Conservation (phyloP, 768 basidiomycete genomes). For the Amanita fuliginea region DNA sequence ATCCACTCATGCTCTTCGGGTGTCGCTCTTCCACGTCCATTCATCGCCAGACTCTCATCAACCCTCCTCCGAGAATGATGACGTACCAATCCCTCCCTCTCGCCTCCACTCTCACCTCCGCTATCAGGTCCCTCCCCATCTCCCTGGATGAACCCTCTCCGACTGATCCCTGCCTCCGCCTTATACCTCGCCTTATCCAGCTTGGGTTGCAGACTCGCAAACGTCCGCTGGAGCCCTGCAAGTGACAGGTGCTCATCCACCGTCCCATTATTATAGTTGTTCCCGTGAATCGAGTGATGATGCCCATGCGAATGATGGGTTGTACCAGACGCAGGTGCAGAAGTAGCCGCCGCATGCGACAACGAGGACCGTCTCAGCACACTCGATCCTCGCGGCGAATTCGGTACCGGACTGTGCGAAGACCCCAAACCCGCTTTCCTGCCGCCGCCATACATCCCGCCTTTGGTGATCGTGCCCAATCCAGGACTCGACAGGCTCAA, state of each 20-base stretch:
- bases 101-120: constrained; percentile 7
- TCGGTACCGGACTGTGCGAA: too few species aligned
- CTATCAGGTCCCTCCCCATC: constrained; percentile 12
- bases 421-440: too few species aligned
- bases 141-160: constrained; percentile 42
- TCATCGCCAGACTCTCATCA: too few species aligned
- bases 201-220: constrained; percentile 29
- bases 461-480: too few species aligned
- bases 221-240: constrained; percentile 23
- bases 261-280: constrained; percentile 12
- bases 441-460: too few species aligned
- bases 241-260: constrained; percentile 33
- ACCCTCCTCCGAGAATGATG: too few species aligned
- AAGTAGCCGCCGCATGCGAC: background rate
- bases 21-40: too few species aligned
- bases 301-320: too few species aligned
- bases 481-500: background rate
- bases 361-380: background rate
- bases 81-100: constrained; percentile 5
- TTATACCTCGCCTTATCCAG: constrained; percentile 59
- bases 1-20: too few species aligned
- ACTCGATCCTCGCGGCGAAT: background rate
- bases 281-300: too few species aligned
- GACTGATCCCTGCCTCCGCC: constrained; percentile 57
- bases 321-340: background rate